Conservation (phyloP, 2,329 filamentous ascomycete species). For the Elsinoe batatas region DNA sequence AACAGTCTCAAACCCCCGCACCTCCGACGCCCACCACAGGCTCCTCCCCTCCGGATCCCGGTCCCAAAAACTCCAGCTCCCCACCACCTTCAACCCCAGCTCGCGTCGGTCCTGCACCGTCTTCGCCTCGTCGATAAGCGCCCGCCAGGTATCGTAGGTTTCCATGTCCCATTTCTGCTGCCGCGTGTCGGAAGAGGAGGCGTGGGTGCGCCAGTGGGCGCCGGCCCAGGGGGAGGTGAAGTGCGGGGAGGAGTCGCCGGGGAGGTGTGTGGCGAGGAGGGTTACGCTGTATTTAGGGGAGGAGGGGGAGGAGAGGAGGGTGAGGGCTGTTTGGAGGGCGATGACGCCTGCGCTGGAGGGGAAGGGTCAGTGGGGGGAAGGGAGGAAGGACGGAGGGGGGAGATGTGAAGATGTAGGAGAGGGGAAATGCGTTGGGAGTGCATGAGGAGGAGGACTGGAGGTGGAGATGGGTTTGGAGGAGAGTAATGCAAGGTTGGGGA, state of each 20-base stretch:
- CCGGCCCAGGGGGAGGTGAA: conserved; percentile 39
- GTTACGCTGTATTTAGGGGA: conserved; percentile 33
- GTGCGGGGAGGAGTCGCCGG: conserved; percentile 32
- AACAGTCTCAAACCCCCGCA: conserved; percentile 25
- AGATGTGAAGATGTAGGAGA: too few relatives aligned
- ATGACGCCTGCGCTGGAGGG: conserved; percentile 35
- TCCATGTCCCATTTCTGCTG: conserved; percentile 34
- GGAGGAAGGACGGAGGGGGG: neutral
- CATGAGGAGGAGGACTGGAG: too few relatives aligned
- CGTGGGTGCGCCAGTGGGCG: conserved; percentile 39
- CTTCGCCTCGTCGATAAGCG: conserved; percentile 24
- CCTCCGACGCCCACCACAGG: conserved; percentile 32
- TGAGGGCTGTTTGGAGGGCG: conserved; percentile 37
- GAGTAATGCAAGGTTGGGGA: too few relatives aligned
- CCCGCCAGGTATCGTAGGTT: conserved; percentile 35
- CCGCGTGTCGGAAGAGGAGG: conserved; percentile 25
- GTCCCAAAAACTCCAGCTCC: conserved; percentile 23
- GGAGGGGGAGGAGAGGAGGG: conserved; percentile 33
- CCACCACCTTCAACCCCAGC: conserved; percentile 20
- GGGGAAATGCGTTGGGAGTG: too few relatives aligned
- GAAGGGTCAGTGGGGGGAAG: neutral
- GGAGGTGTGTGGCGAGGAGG: conserved; percentile 35
- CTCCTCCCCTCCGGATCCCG: conserved; percentile 15
- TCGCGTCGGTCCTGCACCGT: conserved; percentile 16
- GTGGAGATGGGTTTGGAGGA: too few relatives aligned